Evolutionary conservation across 1,284 basidiomycete species (phyloP).

Genomic region (Microbotryum scabiosae): DNA sequence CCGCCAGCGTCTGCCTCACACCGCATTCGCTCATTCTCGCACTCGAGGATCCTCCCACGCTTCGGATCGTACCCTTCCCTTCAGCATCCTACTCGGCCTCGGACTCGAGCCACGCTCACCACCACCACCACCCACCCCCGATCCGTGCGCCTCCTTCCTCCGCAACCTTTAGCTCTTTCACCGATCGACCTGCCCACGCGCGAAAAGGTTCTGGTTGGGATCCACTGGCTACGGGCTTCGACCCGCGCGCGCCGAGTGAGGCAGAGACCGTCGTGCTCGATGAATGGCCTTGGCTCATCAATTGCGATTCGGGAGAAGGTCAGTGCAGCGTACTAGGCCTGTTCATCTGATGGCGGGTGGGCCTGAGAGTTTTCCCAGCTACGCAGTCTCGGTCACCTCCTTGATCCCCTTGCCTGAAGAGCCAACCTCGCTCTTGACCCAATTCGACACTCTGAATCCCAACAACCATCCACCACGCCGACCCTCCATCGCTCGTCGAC

Average conservation of each 20-base stretch:
- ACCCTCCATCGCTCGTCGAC: neutral
- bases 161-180: constrained; percentile 2
- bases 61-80: constrained; percentile 31
- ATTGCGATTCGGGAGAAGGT: constrained; percentile 14
- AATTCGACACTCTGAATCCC: neutral
- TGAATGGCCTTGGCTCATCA: constrained; percentile 28
- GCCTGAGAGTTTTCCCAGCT: too few species aligned
- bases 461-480: neutral
- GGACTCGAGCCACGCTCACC: neutral
- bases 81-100: neutral
- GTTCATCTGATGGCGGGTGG: neutral
- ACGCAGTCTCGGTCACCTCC: constrained; percentile 20
- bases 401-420: neutral
- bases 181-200: neutral
- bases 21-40: constrained; percentile 24
- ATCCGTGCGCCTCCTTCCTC: constrained; percentile 5
- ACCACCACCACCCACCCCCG: neutral
- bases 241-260: neutral
- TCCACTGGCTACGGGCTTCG: neutral
- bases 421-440: too few species aligned
- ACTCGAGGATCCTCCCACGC: constrained; percentile 28
- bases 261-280: constrained; percentile 17
- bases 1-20: constrained; percentile 26
- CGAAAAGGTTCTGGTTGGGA: constrained; percentile 20
- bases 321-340: neutral